Evolutionary conservation across 352 stramenopile species (phyloP).

Genomic region (Phytophthora colocasiae): DNA sequence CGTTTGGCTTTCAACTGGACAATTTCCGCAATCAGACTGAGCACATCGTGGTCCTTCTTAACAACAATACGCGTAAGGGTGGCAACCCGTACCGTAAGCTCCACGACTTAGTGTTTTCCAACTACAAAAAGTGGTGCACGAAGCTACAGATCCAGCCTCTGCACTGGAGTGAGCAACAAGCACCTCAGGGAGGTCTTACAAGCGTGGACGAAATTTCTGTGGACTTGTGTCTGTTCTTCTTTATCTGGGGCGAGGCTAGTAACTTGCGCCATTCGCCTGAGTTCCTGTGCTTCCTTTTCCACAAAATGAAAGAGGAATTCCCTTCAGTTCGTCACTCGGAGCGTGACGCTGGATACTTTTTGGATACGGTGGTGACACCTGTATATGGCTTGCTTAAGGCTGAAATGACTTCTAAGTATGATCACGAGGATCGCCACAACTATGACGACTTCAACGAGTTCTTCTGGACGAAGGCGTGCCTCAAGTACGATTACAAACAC

Average conservation of each 20-base stretch:
- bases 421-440: slow-evolving; percentile 96
- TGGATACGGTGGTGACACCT: slow-evolving; percentile 97
- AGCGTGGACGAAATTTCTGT: slow-evolving; percentile 90
- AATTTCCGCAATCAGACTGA: slow-evolving; percentile 97
- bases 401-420: slow-evolving; percentile 90
- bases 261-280: slow-evolving; percentile 98
- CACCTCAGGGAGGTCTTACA: slow-evolving; percentile 82
- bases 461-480: slow-evolving; percentile 97
- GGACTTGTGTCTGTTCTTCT: slow-evolving; percentile 96
- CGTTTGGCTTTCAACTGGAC: slow-evolving; percentile 85
- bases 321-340: slow-evolving; percentile 69
- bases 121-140: slow-evolving; percentile 91
- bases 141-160: slow-evolving; percentile 81
- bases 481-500: slow-evolving; percentile 95
- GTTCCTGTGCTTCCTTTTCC: slow-evolving; percentile 98
- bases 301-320: slow-evolving; percentile 93
- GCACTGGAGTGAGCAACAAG: slow-evolving; percentile 71
- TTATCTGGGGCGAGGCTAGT: slow-evolving; percentile 98
- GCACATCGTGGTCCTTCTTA: slow-evolving; percentile 96
- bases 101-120: slow-evolving; percentile 85
- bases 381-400: slow-evolving; percentile 91
- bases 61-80: slow-evolving; percentile 90
- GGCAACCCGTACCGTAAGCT: slow-evolving; percentile 85
- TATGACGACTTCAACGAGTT: slow-evolving; percentile 99
- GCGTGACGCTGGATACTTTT: slow-evolving; percentile 95